Evolutionary conservation across 306 rosid species (phyloP).

Genomic region (Sesbania bispinosa): DNA sequence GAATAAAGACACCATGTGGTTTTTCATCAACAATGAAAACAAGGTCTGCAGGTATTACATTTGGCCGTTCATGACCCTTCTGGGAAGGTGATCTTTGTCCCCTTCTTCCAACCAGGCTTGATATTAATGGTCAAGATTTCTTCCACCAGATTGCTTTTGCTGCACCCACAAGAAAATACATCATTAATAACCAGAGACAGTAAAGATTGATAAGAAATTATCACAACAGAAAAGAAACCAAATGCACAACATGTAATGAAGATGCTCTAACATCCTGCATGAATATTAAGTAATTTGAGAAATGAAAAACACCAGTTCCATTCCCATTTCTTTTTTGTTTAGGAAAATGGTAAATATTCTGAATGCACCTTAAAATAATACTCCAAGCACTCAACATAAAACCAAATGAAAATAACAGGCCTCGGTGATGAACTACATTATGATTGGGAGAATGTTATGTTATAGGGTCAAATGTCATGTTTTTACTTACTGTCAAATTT

Average conservation of each 20-base stretch:
- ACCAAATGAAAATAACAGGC: not conserved
- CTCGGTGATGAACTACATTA: not conserved
- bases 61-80: slow-evolving; percentile 59
- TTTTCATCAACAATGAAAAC: slow-evolving; percentile 52
- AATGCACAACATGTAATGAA: not conserved
- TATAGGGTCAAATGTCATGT: not conserved
- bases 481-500: not conserved
- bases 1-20: slow-evolving; percentile 45
- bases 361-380: too few relatives aligned
- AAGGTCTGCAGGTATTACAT: slow-evolving; percentile 44
- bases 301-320: not conserved
- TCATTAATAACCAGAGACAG: not conserved
- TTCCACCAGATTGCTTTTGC: slow-evolving; percentile 46
- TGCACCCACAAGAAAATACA: not conserved
- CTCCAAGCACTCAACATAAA: not conserved
- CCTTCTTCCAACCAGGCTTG: slow-evolving; percentile 71
- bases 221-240: not conserved
- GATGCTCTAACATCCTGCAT: not conserved
- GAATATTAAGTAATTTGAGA: not conserved
- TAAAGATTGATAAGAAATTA: not conserved
- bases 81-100: slow-evolving; percentile 64
- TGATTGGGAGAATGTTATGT: not conserved
- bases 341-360: too few relatives aligned
- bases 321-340: not conserved
- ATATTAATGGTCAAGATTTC: slow-evolving; percentile 55